A percentile compares a stretch with the other conserved stretches of the same genome.
Conservation (phyloP, 2,329 filamentous ascomycete genomes). For the Endothia cerciana region DNA sequence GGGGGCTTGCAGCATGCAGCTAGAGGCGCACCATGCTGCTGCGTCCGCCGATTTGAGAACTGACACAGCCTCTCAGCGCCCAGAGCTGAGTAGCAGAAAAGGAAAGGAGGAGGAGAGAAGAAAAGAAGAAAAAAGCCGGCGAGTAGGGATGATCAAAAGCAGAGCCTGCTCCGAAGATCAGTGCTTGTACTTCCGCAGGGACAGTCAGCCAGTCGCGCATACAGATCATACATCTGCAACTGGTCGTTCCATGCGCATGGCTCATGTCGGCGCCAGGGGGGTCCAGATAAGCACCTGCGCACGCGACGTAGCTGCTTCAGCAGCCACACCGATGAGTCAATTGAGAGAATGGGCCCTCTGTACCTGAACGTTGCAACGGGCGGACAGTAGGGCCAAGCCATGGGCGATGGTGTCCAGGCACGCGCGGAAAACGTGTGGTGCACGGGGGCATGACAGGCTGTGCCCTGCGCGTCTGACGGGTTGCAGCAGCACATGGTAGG, state of each 20-base stretch:
- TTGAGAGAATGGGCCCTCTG: neutral
- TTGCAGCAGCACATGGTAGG: neutral
- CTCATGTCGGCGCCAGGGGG: neutral
- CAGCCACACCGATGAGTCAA: slow-evolving; percentile 11
- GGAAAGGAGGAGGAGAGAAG: neutral
- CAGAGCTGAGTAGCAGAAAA: neutral
- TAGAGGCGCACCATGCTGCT: slow-evolving; percentile 15
- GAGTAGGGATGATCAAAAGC: neutral
- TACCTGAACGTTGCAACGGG: slow-evolving; percentile 11
- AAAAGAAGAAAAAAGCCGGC: neutral
- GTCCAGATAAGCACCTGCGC: neutral
- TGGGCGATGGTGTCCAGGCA: slow-evolving; percentile 1
- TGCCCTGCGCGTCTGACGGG: slow-evolving; percentile 17
- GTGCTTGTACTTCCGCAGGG: neutral
- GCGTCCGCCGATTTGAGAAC: slow-evolving; percentile 17
- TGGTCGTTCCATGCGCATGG: neutral
- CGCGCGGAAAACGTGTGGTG: slow-evolving; percentile 4
- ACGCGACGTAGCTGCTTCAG: neutral
- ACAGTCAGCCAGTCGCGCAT: slow-evolving; percentile 10
- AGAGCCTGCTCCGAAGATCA: neutral
- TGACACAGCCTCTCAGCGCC: slow-evolving; percentile 21
- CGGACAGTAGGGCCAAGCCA: neutral
- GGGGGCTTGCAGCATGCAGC: slow-evolving; percentile 27
- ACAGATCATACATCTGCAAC: neutral
- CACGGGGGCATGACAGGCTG: slow-evolving; percentile 3